Base-by-base conservation (phyloP, 164 flowering plant genomes). In the Saururus chinensis region DNA sequence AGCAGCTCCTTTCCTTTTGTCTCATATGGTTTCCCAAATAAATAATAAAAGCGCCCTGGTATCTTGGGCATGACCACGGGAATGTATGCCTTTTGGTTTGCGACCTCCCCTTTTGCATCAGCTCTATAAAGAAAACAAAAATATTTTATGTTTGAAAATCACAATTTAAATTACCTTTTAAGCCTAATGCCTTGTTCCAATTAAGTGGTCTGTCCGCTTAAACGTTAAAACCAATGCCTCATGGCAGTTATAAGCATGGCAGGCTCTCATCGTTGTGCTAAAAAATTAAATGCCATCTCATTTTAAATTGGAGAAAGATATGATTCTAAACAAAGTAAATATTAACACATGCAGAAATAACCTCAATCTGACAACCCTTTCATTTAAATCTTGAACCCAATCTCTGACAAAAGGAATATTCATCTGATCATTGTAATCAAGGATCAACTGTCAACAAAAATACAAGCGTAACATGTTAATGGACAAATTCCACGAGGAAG, bases 21-120 rank as follows among this genome's bases (percentile, higher is more conserved):
- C 60, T 77, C 70, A 49, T 89, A 80, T 12, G 96, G 96, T 71
- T 87, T 84, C 61, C 96, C 98, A 65, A 87, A 92, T 52, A 83
- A 74, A 73, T 75, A 84, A 73, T 92, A 92, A 42, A 85, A 75
- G 7, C 98, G 84, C 5, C 98, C 98, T 0, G 98, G 98, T 16
- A 84, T 6, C 74, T 89, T 92, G 0, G 95, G 98, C 49, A 82
- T 56, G 45, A 87, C 14, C 13, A 77, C 86, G 0, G 98, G 98
- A 21, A 80, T 0, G 63, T 53, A 76, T 13, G 86, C 71, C 4
- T 75, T 64, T 61, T 81, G 80, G 42, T 80, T 77, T 7, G 71
- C 87, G 23, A 79, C 77, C 73, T 85, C 89, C 49, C 88, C 89
- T 1, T 53, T 26, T 9, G 61, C 55, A 41, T 73, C 73, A 41